Percentiles rank a stretch among this genome's conserved stretches.
These are phyloP conservation scores for Dipodascus albidus DNA, from an alignment of 805 yeast genomes.

Conservation along the genomic window DNA sequence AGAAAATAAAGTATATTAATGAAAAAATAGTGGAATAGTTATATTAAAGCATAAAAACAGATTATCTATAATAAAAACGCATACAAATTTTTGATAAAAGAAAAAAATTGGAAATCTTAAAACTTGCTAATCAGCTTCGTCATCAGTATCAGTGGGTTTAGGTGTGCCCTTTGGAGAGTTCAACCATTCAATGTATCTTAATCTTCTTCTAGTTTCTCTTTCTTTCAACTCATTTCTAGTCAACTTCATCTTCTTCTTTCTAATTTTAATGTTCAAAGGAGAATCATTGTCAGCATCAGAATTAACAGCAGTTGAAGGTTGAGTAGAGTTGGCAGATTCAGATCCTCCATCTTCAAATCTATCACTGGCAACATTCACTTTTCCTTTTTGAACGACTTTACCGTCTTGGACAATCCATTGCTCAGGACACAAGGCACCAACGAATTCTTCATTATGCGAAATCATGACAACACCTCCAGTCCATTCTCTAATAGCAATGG, in stretches of 20 bases:
- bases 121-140: conserved; percentile 46
- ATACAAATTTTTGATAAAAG: no score
- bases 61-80: not conserved
- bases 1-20: not conserved
- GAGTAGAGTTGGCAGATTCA: conserved; percentile 37
- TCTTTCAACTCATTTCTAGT: conserved; percentile 92
- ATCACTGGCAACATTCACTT: conserved; percentile 57
- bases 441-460: conserved; percentile 94
- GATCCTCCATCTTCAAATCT: conserved; percentile 76
- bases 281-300: conserved; percentile 56
- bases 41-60: no score
- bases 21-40: not conserved
- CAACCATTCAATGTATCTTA: conserved; percentile 90
- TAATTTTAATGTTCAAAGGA: conserved; percentile 92
- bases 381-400: conserved; percentile 73
- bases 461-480: conserved; percentile 97
- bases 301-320: conserved; percentile 32
- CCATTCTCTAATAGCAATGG: conserved; percentile 97
- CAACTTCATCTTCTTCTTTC: conserved; percentile 88
- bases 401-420: conserved; percentile 97
- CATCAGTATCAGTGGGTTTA: conserved; percentile 86
- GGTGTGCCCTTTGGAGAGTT: conserved; percentile 97
- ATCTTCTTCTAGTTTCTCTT: conserved; percentile 87
- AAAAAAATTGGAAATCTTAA: not conserved
- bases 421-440: conserved; percentile 95